Evolutionary conservation across 2,329 filamentous ascomycete genomes (phyloP), one percentile per base, ranked within the genome.

Genomic region (Alternaria sp.): DNA sequence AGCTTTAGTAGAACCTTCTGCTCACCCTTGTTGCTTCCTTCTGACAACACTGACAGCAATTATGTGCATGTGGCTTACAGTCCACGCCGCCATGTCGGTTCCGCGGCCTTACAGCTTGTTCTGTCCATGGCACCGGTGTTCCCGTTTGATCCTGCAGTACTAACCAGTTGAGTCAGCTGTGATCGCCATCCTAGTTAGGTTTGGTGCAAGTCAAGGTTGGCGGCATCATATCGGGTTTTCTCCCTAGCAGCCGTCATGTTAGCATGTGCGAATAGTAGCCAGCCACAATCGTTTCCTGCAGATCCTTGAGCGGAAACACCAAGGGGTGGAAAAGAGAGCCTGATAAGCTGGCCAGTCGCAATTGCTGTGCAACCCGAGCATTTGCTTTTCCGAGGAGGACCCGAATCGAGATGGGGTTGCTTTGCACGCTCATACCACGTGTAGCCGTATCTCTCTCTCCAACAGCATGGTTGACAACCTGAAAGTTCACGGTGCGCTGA

Each of bases 391-490:
- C 51, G 63, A 59, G 28, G 52, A 54, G 55, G 39, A 21, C n/a
- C 45, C 45, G 39, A 45, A 28, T 42, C 33, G 21, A 39, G 23
- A 55, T 21, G 45, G 29, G 29, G 36, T 59, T 58, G 45, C 54
- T 23, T 49, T 60, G 65, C 61, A 60, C 63, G 63, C 64, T 64
- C 56, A 51, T 42, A 53, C 67, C 72, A 74, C 72, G 71, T 73
- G 70, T 69, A 55, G 56, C 54, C 53, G 61, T 63, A 68, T 65
- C 64, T 52, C 58, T 56, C n/a, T n/a, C 56, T 34, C 61, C 48
- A 56, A 39, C 57, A 61, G 67, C 56, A 28, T 61, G 55, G 54
- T 53, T 28, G 14, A 56, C 46, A 29, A 48, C 48, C 46, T 36
- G 36, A 49, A 36, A 21, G 48, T 17, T 48, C 56, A 56, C 40